phyloP scores from a whole-genome alignment of 495 filamentous ascomycete species.

The Aspergillus carlsbadensis region DNA sequence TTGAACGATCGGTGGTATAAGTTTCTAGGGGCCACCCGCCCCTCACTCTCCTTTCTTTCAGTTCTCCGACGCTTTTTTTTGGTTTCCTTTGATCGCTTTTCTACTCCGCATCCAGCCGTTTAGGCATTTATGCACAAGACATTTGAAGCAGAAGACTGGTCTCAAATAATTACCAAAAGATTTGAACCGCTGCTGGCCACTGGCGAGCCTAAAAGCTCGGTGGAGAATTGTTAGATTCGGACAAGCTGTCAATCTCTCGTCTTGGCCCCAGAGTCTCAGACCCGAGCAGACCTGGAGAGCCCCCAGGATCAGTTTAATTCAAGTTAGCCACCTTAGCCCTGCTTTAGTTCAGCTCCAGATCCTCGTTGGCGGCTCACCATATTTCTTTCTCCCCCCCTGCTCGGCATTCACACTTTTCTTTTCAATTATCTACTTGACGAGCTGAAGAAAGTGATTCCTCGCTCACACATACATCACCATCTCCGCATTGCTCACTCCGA shows the following conservation, averaged over 20 bases:
- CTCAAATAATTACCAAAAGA: background rate
- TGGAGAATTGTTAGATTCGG: conserved; percentile 14
- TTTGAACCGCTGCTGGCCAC: no score
- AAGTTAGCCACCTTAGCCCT: conserved; percentile 12
- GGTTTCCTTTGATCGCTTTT: no score
- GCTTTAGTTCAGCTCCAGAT: conserved; percentile 18
- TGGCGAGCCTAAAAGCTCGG: conserved; percentile 1
- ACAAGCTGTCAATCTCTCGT: conserved; percentile 27
- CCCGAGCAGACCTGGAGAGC: background rate
- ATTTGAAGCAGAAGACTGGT: background rate
- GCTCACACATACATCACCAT: background rate
- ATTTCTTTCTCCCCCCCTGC: conserved; percentile 5
- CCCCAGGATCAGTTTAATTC: conserved; percentile 6
- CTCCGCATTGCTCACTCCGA: background rate
- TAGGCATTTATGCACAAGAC: no score
- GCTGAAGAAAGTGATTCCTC: background rate
- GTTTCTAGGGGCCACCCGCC: background rate
- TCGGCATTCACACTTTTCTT: background rate
- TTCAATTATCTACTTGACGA: conserved; percentile 1
- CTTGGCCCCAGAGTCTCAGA: conserved; percentile 5
- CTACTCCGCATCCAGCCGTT: no score
- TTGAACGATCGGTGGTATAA: background rate
- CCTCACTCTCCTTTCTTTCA: background rate
- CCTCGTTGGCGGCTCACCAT: background rate
- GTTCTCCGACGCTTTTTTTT: background rate